Conservation (phyloP, 495 filamentous ascomycete species). For the Cairneyella variabilis region DNA sequence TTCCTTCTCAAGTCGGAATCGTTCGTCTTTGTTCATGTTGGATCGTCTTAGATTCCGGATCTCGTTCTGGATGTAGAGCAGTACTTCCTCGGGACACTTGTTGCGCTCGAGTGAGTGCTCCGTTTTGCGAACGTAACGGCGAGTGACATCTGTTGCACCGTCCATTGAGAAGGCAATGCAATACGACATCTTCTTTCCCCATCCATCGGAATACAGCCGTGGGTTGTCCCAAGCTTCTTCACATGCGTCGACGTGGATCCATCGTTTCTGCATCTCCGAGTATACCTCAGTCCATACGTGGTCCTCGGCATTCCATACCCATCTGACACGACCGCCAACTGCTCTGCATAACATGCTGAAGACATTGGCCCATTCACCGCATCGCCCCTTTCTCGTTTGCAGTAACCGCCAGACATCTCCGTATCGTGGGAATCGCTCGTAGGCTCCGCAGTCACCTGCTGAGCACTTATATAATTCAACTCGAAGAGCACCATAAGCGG, state of each 20-base stretch:
- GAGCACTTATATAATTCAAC: conserved; percentile 91
- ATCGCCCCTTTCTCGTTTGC: conserved; percentile 77
- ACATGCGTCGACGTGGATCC: conserved; percentile 96
- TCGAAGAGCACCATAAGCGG: conserved; percentile 75
- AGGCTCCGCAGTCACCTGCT: conserved; percentile 59
- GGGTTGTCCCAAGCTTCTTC: conserved; percentile 97
- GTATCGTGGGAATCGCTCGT: conserved; percentile 91
- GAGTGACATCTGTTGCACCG: conserved; percentile 91
- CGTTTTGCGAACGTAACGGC: conserved; percentile 85
- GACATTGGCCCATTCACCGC: conserved; percentile 97
- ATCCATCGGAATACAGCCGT: conserved; percentile 87
- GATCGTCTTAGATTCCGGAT: conserved; percentile 77
- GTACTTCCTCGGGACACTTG: conserved; percentile 78
- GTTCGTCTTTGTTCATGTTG: conserved; percentile 74
- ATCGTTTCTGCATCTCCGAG: conserved; percentile 86
- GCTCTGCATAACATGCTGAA: conserved; percentile 98
- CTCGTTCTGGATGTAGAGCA: conserved; percentile 84
- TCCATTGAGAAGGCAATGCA: conserved; percentile 96
- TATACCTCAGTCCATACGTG: conserved; percentile 98
- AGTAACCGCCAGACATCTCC: conserved; percentile 93
- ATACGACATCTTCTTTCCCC: conserved; percentile 93
- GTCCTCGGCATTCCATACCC: conserved; percentile 99
- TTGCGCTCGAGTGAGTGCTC: conserved; percentile 69
- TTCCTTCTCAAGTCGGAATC: conserved; percentile 80
- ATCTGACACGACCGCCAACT: conserved; percentile 83